These are phyloP conservation scores for Gentiana dahurica DNA, from an alignment of 257 asterid species.

Conservation along the genomic window DNA sequence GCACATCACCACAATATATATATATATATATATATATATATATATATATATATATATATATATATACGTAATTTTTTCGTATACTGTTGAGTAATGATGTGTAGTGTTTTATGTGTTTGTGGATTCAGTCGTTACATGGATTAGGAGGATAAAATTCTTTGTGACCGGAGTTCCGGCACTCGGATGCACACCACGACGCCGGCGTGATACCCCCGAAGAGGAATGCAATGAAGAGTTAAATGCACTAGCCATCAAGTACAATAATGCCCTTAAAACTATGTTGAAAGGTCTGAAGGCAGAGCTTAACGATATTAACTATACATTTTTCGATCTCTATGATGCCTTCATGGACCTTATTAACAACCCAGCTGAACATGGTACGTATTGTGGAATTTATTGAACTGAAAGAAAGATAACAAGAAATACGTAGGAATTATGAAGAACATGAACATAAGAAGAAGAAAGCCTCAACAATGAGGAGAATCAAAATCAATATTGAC, in stretches of 20 bases:
- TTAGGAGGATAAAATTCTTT: constrained; percentile 54
- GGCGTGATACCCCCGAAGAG: constrained; percentile 21
- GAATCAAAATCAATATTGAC: too few relatives aligned
- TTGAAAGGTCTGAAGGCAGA: constrained; percentile 32
- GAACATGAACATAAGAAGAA: too few relatives aligned
- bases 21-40: too few relatives aligned
- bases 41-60: too few relatives aligned
- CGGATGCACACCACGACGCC: constrained; percentile 57
- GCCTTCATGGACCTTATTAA: constrained; percentile 30
- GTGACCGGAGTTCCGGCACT: constrained; percentile 32
- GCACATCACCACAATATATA: too few relatives aligned
- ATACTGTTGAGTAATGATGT: too few relatives aligned
- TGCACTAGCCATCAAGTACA: constrained; percentile 42
- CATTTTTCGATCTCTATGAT: constrained; percentile 38
- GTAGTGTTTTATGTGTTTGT: neutral
- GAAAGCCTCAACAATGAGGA: too few relatives aligned
- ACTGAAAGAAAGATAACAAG: too few relatives aligned
- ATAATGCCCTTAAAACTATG: constrained; percentile 32
- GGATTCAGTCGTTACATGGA: constrained; percentile 29
- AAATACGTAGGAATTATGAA: too few relatives aligned
- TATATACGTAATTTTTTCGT: too few relatives aligned
- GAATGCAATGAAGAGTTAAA: constrained; percentile 47
- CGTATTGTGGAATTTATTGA: too few relatives aligned
- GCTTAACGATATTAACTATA: constrained; percentile 38
- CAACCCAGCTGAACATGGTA: constrained; percentile 48